Base-by-base conservation (phyloP, 345 rosid species). In the Eucalyptus cloeziana region DNA sequence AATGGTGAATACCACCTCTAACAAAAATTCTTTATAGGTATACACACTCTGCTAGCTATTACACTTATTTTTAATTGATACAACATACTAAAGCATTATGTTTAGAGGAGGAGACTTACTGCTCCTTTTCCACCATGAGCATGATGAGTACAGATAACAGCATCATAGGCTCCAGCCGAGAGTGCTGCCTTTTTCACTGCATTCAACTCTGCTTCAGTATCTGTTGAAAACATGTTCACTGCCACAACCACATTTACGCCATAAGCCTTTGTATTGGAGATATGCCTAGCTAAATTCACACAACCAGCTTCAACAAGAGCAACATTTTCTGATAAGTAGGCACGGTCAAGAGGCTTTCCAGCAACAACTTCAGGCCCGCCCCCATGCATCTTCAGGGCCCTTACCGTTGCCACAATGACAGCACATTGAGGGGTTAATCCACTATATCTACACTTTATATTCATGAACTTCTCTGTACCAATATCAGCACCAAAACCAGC, bases 101-200 rank as follows among this genome's bases (percentile, higher is more conserved):
- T 54, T 76, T 52, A 31, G 50, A 49, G 64, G 85, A 89, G 86
- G 85, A 47, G 50, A 92, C 95, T 93, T 81, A 97, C 99, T 86
- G 99, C 99, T 96, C 99, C 99, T 92, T 95, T 96, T 7, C 99
- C 99, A 91, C 97, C 99, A 90, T 97, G 98, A 85, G 99, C 99
- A 91, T 98, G 99, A 90, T 98, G 99, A 40, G 96, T 93, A 92
- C 99, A 98, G 81, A 96, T 89, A 87, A 98, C 95, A 87, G 99
- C 99, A 93, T 97, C 97, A 91, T 92, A 97, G 62, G 99, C 99
- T 87, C 99, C 99, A 11, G 99, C 98, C 50, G 93, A 94, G 93
- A 98, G 88, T 6, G 99, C 95, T 64, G 97, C 96, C 64, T 90
- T 93, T 93, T 91, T 96, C 43, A 98, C 99, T n/a, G 98, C 95